A percentile compares a stretch with the other conserved stretches of the same genome.
These are phyloP conservation scores for Psilocybe tampanensis DNA, from an alignment of 768 basidiomycete genomes.

Conservation along the genomic window DNA sequence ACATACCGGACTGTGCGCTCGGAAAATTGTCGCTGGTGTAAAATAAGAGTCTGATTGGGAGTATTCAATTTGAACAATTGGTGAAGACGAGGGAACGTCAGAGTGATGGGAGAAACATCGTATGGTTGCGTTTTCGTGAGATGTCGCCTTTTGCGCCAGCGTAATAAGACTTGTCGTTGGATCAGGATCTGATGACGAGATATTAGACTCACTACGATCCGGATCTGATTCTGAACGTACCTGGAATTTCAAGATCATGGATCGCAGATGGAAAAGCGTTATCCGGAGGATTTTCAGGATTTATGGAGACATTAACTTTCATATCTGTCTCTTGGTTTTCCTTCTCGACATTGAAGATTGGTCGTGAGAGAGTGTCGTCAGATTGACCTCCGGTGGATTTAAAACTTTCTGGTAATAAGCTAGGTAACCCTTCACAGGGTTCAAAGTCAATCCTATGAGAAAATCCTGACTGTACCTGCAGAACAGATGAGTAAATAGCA, in stretches of 20 bases:
- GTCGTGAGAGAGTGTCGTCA: slow-evolving; percentile 26
- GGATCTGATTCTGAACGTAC: background rate
- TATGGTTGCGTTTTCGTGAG: slow-evolving; percentile 21
- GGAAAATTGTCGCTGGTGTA: slow-evolving; percentile 26
- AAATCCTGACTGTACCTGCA: slow-evolving; percentile 10
- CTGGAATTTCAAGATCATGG: slow-evolving; percentile 1
- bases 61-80: slow-evolving; percentile 22
- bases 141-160: slow-evolving; percentile 12
- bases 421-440: slow-evolving; percentile 9
- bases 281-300: slow-evolving; percentile 12
- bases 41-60: slow-evolving; percentile 24
- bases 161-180: slow-evolving; percentile 8
- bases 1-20: slow-evolving; percentile 26
- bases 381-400: slow-evolving; percentile 20
- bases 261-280: slow-evolving; percentile 2
- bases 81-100: slow-evolving; percentile 20
- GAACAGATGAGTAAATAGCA: slow-evolving; percentile 4
- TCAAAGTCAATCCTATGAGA: slow-evolving; percentile 14
- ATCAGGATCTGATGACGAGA: slow-evolving; percentile 2
- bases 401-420: slow-evolving; percentile 16
- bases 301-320: background rate
- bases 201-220: slow-evolving; percentile 4
- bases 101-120: slow-evolving; percentile 22
- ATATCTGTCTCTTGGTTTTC: slow-evolving; percentile 3
- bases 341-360: slow-evolving; percentile 11